Evolutionary conservation across 768 basidiomycete species (phyloP).

Genomic region (Macrolepiota dolichaula): DNA sequence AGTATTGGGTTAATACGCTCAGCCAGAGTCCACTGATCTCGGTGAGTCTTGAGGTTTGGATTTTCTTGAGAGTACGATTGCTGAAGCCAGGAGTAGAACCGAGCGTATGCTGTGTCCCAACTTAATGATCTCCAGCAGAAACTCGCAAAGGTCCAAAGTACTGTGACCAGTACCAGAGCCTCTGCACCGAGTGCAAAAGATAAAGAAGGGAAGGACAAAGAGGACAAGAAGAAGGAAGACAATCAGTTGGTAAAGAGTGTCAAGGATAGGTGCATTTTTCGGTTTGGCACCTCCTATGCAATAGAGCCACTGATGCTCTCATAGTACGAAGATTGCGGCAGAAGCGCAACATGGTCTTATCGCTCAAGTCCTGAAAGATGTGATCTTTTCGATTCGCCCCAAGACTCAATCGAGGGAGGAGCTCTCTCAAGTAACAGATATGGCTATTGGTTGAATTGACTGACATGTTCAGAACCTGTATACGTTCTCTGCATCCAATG

Average conservation of each 20-base stretch:
- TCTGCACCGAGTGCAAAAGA: slow-evolving; percentile 52
- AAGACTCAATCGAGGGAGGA: slow-evolving; percentile 22
- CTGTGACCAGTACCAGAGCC: slow-evolving; percentile 58
- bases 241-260: slow-evolving; percentile 87
- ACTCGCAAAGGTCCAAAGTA: slow-evolving; percentile 64
- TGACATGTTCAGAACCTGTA: neutral
- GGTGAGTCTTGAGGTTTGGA: slow-evolving; percentile 41
- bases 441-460: slow-evolving; percentile 43
- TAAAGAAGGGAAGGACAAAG: slow-evolving; percentile 50
- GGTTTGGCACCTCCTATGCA: neutral
- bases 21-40: slow-evolving; percentile 91
- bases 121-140: slow-evolving; percentile 89
- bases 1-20: slow-evolving; percentile 98
- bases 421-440: slow-evolving; percentile 39
- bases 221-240: slow-evolving; percentile 80
- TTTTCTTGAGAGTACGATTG: neutral
- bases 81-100: slow-evolving; percentile 57
- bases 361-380: slow-evolving; percentile 89
- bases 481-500: neutral
- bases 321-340: slow-evolving; percentile 81
- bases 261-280: slow-evolving; percentile 73
- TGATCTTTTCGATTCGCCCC: slow-evolving; percentile 74
- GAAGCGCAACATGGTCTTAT: slow-evolving; percentile 95
- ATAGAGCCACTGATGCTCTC: neutral
- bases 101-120: slow-evolving; percentile 91